phyloP scores from a whole-genome alignment of 1,284 basidiomycete genomes.

The Mrakiaceae sp. region DNA sequence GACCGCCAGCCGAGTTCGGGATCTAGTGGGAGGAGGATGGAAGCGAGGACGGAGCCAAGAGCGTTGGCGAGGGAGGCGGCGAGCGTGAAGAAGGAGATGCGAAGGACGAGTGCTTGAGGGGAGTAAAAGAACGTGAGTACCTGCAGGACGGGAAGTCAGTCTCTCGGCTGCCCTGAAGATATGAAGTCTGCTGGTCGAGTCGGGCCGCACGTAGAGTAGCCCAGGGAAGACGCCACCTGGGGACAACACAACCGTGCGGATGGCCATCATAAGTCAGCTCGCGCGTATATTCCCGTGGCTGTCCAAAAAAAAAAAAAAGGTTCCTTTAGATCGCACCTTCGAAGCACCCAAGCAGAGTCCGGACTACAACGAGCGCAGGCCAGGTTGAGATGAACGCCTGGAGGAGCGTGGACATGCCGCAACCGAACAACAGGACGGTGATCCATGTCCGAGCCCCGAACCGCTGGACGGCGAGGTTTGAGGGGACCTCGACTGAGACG shows the following conservation, averaged over 20 bases:
- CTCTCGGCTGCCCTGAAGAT: too few relatives aligned
- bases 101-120: not conserved
- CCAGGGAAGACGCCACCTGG: constrained; percentile 17
- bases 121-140: constrained; percentile 13
- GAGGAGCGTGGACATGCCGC: constrained; percentile 3
- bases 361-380: constrained; percentile 1
- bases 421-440: constrained; percentile 7
- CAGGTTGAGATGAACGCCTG: constrained; percentile 7
- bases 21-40: constrained; percentile 2
- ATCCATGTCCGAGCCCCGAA: constrained; percentile 11
- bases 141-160: too few relatives aligned
- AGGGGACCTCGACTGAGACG: constrained; percentile 13
- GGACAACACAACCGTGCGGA: not conserved
- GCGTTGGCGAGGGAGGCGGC: constrained; percentile 14
- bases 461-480: constrained; percentile 12
- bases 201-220: not conserved
- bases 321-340: constrained; percentile 3
- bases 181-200: too few relatives aligned
- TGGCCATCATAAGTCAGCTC: too few relatives aligned
- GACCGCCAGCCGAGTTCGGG: constrained; percentile 4
- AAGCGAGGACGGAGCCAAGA: constrained; percentile 4
- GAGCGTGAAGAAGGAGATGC: constrained; percentile 13
- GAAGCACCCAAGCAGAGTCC: constrained; percentile 8
- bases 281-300: too few relatives aligned
- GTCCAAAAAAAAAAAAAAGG: too few relatives aligned